A percentile compares a stretch with the other conserved stretches of the same genome.
phyloP scores from a whole-genome alignment of 345 rosid species.

The Nasturtium officinale region DNA sequence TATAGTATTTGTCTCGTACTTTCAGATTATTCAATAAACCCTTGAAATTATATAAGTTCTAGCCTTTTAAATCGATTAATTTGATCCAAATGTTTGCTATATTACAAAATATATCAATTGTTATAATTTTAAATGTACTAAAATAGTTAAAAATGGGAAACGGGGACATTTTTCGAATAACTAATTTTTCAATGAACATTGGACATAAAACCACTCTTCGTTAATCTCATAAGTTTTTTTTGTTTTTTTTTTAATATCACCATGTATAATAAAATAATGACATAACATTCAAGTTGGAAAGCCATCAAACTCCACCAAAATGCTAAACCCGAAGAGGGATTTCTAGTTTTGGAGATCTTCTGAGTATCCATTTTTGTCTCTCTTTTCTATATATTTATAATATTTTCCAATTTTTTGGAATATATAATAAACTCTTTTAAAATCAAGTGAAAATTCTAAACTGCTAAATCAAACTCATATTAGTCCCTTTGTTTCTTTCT shows the following conservation, averaged over 20 bases:
- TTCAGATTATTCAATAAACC: background rate
- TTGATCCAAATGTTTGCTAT: background rate
- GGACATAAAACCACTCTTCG: background rate
- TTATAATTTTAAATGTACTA: background rate
- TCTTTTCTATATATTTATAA: too few species aligned
- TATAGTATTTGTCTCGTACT: too few species aligned
- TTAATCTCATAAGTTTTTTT: constrained; percentile 1
- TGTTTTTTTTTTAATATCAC: background rate
- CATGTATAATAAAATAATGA: background rate
- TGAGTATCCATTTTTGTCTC: background rate
- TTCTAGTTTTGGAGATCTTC: background rate
- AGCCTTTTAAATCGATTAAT: too few species aligned
- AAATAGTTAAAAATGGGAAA: background rate
- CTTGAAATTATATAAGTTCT: background rate
- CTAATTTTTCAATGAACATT: background rate
- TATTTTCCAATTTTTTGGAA: too few species aligned
- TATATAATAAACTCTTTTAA: too few species aligned
- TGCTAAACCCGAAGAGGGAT: background rate
- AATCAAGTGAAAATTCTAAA: too few species aligned
- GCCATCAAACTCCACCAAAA: background rate
- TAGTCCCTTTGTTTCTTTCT: too few species aligned
- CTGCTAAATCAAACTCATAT: too few species aligned
- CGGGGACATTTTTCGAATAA: background rate
- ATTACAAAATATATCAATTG: background rate
- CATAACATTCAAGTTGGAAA: background rate